A percentile compares a stretch with the other conserved stretches of the same genome.
These are phyloP conservation scores for Speleostelium caveatum DNA, from an alignment of 78 protist species.

Conservation along the genomic window DNA sequence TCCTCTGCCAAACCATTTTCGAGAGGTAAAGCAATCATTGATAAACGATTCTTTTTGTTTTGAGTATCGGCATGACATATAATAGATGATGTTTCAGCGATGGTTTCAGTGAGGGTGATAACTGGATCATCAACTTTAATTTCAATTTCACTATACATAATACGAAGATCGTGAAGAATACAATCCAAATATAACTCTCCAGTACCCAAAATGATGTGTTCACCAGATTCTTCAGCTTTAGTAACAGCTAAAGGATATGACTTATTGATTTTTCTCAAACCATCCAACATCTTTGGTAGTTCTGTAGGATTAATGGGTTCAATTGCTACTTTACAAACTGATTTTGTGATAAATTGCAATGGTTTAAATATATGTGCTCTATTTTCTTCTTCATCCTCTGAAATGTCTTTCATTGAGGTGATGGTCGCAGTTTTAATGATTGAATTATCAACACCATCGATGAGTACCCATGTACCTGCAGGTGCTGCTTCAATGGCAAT, in stretches of 20 bases:
- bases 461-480: constrained; percentile 96
- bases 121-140: constrained; percentile 98
- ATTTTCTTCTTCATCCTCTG: neutral
- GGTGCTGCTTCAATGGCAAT: constrained; percentile 81
- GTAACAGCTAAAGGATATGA: constrained; percentile 93
- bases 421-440: constrained; percentile 94
- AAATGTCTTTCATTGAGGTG: neutral
- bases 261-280: constrained; percentile 94
- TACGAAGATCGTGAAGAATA: constrained; percentile 96
- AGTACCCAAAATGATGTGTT: constrained; percentile 97
- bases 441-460: constrained; percentile 95
- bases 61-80: constrained; percentile 96
- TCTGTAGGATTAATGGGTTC: constrained; percentile 98
- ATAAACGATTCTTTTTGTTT: constrained; percentile 94
- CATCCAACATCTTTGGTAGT: constrained; percentile 98
- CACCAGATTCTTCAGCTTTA: constrained; percentile 98
- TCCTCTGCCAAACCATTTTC: constrained; percentile 95
- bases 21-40: constrained; percentile 98
- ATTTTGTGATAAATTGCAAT: constrained; percentile 69
- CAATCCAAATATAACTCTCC: constrained; percentile 99
- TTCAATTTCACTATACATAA: constrained; percentile 91
- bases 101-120: constrained; percentile 96
- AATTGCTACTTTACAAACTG: constrained; percentile 95
- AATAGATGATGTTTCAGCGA: constrained; percentile 94
- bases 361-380: constrained; percentile 79